phyloP scores from a whole-genome alignment of 306 rosid species.

The Benincasa hispida region DNA sequence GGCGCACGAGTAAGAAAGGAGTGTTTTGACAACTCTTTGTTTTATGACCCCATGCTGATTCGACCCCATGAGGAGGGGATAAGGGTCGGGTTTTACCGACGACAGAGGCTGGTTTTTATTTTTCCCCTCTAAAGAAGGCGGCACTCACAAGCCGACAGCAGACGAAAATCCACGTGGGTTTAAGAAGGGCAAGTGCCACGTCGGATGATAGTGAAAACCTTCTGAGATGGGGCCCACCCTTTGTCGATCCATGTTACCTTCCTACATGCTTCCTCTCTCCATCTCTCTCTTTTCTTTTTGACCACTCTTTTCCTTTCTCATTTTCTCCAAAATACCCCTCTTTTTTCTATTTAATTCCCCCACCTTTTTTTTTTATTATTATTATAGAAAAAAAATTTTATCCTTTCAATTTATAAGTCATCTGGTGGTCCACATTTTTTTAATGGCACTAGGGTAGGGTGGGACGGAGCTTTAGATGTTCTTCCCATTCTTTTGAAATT shows the following conservation, averaged over 20 bases:
- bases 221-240: not conserved
- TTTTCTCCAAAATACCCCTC: not conserved
- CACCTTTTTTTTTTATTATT: not conserved
- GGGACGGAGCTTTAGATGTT: not conserved
- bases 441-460: not conserved
- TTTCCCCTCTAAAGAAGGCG: not conserved
- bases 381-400: no score
- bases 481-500: not conserved
- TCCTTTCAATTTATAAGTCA: not conserved
- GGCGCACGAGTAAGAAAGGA: not conserved
- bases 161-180: not conserved
- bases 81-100: not conserved
- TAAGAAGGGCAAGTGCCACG: not conserved
- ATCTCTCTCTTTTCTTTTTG: not conserved
- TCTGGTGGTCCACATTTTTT: not conserved
- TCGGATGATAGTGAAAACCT: not conserved
- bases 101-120: not conserved
- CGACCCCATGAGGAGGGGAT: not conserved
- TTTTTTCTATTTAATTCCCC: not conserved
- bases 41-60: not conserved
- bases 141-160: conserved; percentile 1
- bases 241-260: not conserved
- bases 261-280: not conserved
- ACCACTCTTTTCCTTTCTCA: not conserved
- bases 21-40: not conserved